phyloP scores from a whole-genome alignment of 192 early-diverging fungal species.

The Kappamyces sp. region DNA sequence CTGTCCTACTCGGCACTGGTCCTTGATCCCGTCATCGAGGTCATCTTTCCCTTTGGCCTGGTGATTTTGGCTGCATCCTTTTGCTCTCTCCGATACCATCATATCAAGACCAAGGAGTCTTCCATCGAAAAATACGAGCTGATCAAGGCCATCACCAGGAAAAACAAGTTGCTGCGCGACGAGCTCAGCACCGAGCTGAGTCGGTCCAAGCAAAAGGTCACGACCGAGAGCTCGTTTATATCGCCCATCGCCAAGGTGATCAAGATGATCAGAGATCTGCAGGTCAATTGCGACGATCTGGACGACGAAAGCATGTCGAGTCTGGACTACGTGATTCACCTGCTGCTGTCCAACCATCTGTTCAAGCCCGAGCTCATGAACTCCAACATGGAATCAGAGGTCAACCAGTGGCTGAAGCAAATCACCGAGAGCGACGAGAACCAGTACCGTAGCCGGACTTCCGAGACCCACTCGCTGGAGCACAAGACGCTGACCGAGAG shows the following conservation, averaged over 20 bases:
- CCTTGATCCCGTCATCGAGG: too few relatives aligned
- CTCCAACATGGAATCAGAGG: slow-evolving; percentile 31
- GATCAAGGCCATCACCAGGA: not conserved
- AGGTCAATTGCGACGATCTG: slow-evolving; percentile 28
- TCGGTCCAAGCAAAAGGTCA: slow-evolving; percentile 10
- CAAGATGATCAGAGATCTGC: slow-evolving; percentile 36
- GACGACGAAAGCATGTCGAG: slow-evolving; percentile 37
- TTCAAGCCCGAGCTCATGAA: slow-evolving; percentile 40
- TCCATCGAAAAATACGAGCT: slow-evolving; percentile 6
- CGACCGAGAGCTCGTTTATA: not conserved
- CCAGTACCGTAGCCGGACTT: not conserved
- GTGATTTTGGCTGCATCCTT: not conserved
- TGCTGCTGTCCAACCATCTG: slow-evolving; percentile 44
- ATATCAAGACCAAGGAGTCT: not conserved
- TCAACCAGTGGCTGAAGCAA: slow-evolving; percentile 39
- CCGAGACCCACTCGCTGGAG: too few relatives aligned
- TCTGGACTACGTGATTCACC: slow-evolving; percentile 39
- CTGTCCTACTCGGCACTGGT: too few relatives aligned
- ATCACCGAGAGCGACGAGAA: slow-evolving; percentile 27
- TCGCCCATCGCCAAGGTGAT: slow-evolving; percentile 48
- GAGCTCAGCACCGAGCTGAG: not conserved
- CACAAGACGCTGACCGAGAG: too few relatives aligned
- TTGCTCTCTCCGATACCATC: not conserved
- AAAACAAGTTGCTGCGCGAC: slow-evolving; percentile 3
- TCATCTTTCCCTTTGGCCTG: not conserved